Evolutionary conservation across 352 stramenopile species (phyloP), one percentile per base, ranked within the genome.

Genomic region (Aphanomyces euteiches): DNA sequence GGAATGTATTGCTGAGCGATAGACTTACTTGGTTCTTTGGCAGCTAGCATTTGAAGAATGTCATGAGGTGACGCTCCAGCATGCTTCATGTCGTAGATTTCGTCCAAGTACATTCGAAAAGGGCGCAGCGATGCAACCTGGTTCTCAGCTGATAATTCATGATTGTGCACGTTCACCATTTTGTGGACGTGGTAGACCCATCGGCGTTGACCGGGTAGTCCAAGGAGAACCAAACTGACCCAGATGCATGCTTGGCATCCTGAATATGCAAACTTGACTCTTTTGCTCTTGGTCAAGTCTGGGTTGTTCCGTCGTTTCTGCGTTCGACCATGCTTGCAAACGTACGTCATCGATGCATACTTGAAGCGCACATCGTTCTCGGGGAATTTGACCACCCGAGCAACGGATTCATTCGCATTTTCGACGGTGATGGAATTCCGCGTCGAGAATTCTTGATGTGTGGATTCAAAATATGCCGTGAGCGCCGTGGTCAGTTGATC

Each of bases 121-220:
- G 54, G 54, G 17, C 54, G 54, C 15, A 61, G 54, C 21, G 54
- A 61, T 40, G 54, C 54, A 13, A 61, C 54, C 10, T 19, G 37
- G 37, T 61, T 61, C 54, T 40, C 54, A 13, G 37, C 54, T 17
- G 12, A 45, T 12, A 70, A 41, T 36, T 54, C 53, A 34, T 70
- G 64, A 41, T 70, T 70, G 54, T 70, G 64, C 17, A 21, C 28
- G 40, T 70, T 38, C 1, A 70, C 64, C 64, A 70, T 70, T 43
- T 70, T 70, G 54, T 70, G 64, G 12, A 56, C 47, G n/a, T 70
- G 53, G 54, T 70, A 70, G 3, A 70, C 64, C 64, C 64, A 70
- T 61, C 53, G 64, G 12, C 43, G 64, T 15, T 19, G 34, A 15
- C 64, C 64, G 7, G 43, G 64, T 5, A 41, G 43, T 17, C 53